A percentile compares a stretch with the other conserved stretches of the same genome.
Evolutionary conservation across 2,329 filamentous ascomycete species (phyloP).

Genomic region (Fonsecaea monophora): DNA sequence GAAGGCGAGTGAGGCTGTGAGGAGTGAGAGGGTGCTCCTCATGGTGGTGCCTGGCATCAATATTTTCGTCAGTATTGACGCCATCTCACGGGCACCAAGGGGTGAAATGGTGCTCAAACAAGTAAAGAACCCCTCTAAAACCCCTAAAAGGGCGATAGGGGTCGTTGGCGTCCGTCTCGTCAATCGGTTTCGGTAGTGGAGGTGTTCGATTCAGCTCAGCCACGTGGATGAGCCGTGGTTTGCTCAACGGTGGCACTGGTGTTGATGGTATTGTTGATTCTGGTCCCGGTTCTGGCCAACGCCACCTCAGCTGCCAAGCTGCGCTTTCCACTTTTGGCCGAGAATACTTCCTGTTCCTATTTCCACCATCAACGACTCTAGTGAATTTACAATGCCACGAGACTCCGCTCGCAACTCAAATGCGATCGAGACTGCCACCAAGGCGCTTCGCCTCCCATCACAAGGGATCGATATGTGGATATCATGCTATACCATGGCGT

Average conservation of each 20-base stretch:
- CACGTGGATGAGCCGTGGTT: neutral
- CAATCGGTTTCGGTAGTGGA: neutral
- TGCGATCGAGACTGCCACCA: constrained; percentile 3
- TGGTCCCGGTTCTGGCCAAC: constrained; percentile 13
- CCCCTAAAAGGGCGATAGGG: neutral
- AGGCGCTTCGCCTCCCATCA: constrained; percentile 16
- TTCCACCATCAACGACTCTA: constrained; percentile 15
- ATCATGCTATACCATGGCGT: neutral
- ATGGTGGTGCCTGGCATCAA: neutral
- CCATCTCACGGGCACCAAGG: neutral
- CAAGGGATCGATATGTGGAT: constrained; percentile 2
- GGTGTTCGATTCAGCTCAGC: constrained; percentile 1
- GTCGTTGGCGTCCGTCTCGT: neutral
- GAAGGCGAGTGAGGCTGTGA: neutral
- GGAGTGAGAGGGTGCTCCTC: neutral
- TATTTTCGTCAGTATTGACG: neutral
- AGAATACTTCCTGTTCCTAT: constrained; percentile 18
- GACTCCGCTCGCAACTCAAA: constrained; percentile 10
- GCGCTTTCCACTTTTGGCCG: constrained; percentile 5
- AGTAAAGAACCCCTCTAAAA: neutral
- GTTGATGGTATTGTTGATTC: no score
- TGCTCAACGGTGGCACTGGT: neutral
- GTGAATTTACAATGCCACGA: neutral
- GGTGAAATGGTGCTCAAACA: neutral
- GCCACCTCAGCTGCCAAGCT: constrained; percentile 13